These are phyloP conservation scores for Firmiana major DNA, from an alignment of 345 rosid species.

Conservation along the genomic window DNA sequence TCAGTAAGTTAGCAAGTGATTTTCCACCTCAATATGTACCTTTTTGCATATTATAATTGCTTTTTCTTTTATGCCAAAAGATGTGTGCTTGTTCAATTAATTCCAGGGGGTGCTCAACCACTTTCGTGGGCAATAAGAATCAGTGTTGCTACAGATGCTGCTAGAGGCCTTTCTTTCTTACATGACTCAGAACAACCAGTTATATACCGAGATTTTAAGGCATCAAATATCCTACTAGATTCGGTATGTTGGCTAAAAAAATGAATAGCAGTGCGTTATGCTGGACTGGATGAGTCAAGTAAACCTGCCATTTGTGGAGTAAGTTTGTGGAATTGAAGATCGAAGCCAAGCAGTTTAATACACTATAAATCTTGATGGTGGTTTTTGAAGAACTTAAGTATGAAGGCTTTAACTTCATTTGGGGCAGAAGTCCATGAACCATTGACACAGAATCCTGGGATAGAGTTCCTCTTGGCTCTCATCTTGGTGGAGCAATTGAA, in stretches of 20 bases:
- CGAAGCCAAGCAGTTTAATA: too few species aligned
- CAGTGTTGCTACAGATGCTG: constrained; percentile 69
- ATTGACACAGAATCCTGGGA: too few species aligned
- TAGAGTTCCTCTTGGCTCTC: too few species aligned
- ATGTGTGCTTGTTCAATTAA: neutral
- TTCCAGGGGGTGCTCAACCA: constrained; percentile 48
- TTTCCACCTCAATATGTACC: neutral
- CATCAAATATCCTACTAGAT: constrained; percentile 77
- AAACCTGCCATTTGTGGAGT: too few species aligned
- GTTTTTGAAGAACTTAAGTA: too few species aligned
- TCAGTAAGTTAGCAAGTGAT: neutral
- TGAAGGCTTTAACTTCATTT: too few species aligned
- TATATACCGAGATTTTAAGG: constrained; percentile 82
- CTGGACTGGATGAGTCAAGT: neutral
- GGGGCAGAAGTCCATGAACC: too few species aligned
- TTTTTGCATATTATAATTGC: neutral
- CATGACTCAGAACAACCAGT: constrained; percentile 65
- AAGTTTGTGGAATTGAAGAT: too few species aligned
- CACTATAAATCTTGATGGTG: too few species aligned
- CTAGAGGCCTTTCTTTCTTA: constrained; percentile 68
- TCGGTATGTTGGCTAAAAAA: constrained; percentile 36
- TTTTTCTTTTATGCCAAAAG: neutral
- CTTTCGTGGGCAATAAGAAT: constrained; percentile 68
- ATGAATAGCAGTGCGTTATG: too few species aligned
- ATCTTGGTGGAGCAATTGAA: too few species aligned